Evolutionary conservation across 163 green algal species (phyloP).

Genomic region (Scenedesmus sp.): DNA sequence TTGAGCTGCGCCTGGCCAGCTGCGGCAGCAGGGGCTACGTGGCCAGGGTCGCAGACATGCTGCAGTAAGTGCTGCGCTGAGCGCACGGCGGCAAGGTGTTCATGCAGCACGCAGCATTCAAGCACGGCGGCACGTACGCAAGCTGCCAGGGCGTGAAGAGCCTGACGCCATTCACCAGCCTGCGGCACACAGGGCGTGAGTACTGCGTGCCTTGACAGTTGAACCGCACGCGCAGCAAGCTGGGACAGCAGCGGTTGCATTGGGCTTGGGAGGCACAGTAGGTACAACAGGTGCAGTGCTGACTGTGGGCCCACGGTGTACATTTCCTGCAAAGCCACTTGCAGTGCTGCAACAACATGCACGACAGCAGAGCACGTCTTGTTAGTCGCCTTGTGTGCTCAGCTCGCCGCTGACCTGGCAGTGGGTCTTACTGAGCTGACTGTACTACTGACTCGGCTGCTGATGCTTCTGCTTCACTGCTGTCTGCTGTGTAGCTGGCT

Average conservation of each 20-base stretch:
- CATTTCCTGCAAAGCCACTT: too few relatives aligned
- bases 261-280: too few relatives aligned
- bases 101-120: neutral
- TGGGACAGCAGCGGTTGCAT: neutral
- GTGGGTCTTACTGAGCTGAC: neutral
- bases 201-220: neutral
- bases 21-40: constrained; percentile 1
- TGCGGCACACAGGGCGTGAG: neutral
- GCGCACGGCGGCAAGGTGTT: neutral
- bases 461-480: neutral
- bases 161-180: neutral
- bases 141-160: neutral
- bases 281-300: too few relatives aligned
- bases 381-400: too few relatives aligned
- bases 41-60: neutral
- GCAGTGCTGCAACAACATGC: neutral
- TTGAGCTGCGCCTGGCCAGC: neutral
- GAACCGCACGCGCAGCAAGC: neutral
- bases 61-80: neutral
- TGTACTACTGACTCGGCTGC: neutral
- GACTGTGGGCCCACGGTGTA: too few relatives aligned
- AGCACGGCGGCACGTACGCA: neutral
- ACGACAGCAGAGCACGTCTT: too few relatives aligned
- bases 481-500: neutral
- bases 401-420: neutral